Base-by-base conservation (phyloP, 2,329 filamentous ascomycete species). In the Penicillium sp. region DNA sequence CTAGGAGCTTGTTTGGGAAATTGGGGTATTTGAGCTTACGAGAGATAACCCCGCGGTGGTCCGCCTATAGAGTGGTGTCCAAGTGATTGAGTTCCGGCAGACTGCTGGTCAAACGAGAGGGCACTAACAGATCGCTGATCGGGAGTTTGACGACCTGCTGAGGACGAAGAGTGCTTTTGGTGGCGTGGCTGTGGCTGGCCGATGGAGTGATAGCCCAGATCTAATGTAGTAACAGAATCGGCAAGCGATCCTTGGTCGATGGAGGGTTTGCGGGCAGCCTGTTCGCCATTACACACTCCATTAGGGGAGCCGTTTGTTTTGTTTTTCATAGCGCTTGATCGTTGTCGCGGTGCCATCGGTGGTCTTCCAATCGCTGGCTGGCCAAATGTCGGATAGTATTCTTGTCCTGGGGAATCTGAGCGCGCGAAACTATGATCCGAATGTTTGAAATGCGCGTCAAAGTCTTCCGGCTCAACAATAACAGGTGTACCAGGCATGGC, bases 401-500 rank as follows among this genome's bases (percentile, higher is more conserved):
- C n/a, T 44, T 50, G 45, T n/a, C 7, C 34, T 6, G 40, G 40
- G 5, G 39, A 49, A 35, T 34, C 14, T 1, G 46, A 40, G n/a
- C 29, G 32, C 8, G 32, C 10, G 1, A 18, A 29, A 39, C 18
- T 39, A 0, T 35, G 34, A 29, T 34, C 13, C 0, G 27, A 34
- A 10, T n/a, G 8, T 36, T 18, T 56, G 39, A n/a, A 42, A n/a
- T 27, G 26, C 7, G 4, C 43, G 40, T 7, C 45, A 5, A 40
- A n/a, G 48, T 41, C 48, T 18, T 23, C 46, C 16, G 41, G 39
- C 26, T 59, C 60, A 8, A 55, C 51, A 43, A 63, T 54, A 1
- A 51, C 56, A 6, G 54, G 58, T 10, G 60, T 56, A 40, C 47
- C 54, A 10, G 61, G 32, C 47, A 53, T 38, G 39, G 51, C 51